Evolutionary conservation across 1,139 yeast species (phyloP).

Genomic region (Suhomyces maxii): DNA sequence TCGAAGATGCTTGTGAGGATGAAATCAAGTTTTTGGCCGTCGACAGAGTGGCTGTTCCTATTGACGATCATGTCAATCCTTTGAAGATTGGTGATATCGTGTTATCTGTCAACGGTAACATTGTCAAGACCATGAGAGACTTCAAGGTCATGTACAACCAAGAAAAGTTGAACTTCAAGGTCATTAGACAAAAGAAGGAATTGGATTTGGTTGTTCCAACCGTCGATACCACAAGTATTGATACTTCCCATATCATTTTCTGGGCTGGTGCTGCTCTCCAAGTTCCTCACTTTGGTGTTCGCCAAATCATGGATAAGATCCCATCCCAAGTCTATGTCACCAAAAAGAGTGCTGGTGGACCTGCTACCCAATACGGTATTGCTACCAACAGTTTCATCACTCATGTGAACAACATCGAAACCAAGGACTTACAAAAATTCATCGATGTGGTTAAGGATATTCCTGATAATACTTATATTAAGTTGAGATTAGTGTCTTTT

Average conservation of each 20-base stretch:
- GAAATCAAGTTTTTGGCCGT: conserved; percentile 74
- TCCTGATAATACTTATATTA: conserved; percentile 79
- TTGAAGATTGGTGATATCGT: conserved; percentile 69
- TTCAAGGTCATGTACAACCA: conserved; percentile 53
- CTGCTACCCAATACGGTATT: conserved; percentile 82
- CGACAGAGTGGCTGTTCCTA: conserved; percentile 58
- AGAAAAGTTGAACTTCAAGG: conserved; percentile 53
- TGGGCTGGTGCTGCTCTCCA: conserved; percentile 80
- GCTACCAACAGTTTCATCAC: conserved; percentile 82
- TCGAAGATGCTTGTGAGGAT: conserved; percentile 60
- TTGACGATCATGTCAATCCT: conserved; percentile 26
- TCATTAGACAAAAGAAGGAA: conserved; percentile 56
- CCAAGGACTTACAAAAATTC: conserved; percentile 68
- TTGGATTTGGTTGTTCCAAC: conserved; percentile 65
- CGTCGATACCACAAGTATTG: conserved; percentile 52
- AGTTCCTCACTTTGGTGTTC: conserved; percentile 52
- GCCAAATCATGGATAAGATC: conserved; percentile 70
- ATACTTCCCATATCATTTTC: conserved; percentile 65
- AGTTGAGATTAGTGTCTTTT: conserved; percentile 76
- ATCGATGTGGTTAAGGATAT: conserved; percentile 61
- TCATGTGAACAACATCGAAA: conserved; percentile 77
- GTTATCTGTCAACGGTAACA: conserved; percentile 62
- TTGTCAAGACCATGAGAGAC: conserved; percentile 69
- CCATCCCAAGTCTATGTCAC: conserved; percentile 86
- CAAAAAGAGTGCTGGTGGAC: conserved; percentile 73